These are phyloP conservation scores for Chlamydomonas applanata DNA, from an alignment of 139 green algal genomes.

Conservation along the genomic window DNA sequence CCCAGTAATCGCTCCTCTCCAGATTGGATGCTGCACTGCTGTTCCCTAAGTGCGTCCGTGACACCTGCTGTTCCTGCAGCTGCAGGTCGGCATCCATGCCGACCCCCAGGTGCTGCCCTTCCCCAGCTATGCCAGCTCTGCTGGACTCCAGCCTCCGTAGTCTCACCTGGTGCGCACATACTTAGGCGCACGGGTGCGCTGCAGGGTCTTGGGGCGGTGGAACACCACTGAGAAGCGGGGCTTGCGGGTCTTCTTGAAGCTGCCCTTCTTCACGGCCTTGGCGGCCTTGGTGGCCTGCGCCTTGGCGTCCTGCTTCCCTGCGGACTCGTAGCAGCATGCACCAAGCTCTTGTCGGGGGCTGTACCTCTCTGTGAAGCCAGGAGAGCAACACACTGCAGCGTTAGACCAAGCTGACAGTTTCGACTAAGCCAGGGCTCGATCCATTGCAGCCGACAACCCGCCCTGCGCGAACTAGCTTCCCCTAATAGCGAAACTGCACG, in stretches of 20 bases:
- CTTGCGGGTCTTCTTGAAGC: conserved; percentile 78
- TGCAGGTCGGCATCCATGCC: background rate
- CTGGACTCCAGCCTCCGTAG: background rate
- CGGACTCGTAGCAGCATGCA: background rate
- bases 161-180: conserved; percentile 79
- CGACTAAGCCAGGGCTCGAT: too few relatives aligned
- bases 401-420: too few relatives aligned
- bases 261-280: conserved; percentile 93
- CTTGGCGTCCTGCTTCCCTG: conserved; percentile 49
- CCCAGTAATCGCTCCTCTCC: too few relatives aligned
- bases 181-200: conserved; percentile 79
- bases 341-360: too few relatives aligned
- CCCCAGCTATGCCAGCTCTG: background rate
- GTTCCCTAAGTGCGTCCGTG: too few relatives aligned
- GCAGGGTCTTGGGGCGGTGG: conserved; percentile 93
- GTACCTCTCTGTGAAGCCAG: too few relatives aligned
- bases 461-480: too few relatives aligned
- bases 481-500: too few relatives aligned
- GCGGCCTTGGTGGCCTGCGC: conserved; percentile 58
- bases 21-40: too few relatives aligned
- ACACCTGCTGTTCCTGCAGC: background rate
- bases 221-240: conserved; percentile 79
- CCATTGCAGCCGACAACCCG: too few relatives aligned
- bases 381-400: too few relatives aligned
- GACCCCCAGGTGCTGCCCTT: background rate